Percentiles rank a stretch among this genome's conserved stretches.
Conservation (phyloP, 495 filamentous ascomycete genomes). For the Penicillium maclennaniae region DNA sequence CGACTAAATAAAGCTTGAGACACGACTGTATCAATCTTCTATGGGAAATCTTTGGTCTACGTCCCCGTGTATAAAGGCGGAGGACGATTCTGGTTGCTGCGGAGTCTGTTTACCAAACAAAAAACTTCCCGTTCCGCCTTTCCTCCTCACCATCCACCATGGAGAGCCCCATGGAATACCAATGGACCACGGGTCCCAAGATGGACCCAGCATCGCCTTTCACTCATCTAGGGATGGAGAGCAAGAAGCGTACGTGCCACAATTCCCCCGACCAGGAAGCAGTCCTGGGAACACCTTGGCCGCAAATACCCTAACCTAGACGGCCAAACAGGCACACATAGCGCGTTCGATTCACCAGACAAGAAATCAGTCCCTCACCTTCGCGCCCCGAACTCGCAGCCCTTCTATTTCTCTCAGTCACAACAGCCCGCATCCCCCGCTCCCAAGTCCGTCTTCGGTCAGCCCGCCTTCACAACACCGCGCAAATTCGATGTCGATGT, state of each 20-base stretch:
- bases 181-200: slow-evolving; percentile 68
- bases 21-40: not conserved
- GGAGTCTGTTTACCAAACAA: slow-evolving; percentile 31
- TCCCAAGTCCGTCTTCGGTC: slow-evolving; percentile 51
- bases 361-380: slow-evolving; percentile 45
- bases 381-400: slow-evolving; percentile 47
- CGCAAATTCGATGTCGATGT: slow-evolving; percentile 65
- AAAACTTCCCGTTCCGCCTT: slow-evolving; percentile 18
- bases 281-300: not conserved
- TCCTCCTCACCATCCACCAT: slow-evolving; percentile 31
- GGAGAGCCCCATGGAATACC: slow-evolving; percentile 52
- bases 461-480: slow-evolving; percentile 73
- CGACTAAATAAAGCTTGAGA: not conserved
- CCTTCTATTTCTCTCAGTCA: slow-evolving; percentile 40
- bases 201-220: slow-evolving; percentile 60
- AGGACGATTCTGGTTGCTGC: slow-evolving; percentile 17
- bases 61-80: not conserved
- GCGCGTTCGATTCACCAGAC: slow-evolving; percentile 48
- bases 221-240: slow-evolving; percentile 44
- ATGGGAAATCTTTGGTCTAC: not conserved
- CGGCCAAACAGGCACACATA: slow-evolving; percentile 41
- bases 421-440: slow-evolving; percentile 26
- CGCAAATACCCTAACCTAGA: not conserved
- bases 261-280: not conserved
- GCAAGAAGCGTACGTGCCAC: slow-evolving; percentile 49